Percentiles rank a stretch among this genome's conserved stretches.
Evolutionary conservation across 345 rosid genomes (phyloP).

Genomic region (Mallotus nudiflorus): DNA sequence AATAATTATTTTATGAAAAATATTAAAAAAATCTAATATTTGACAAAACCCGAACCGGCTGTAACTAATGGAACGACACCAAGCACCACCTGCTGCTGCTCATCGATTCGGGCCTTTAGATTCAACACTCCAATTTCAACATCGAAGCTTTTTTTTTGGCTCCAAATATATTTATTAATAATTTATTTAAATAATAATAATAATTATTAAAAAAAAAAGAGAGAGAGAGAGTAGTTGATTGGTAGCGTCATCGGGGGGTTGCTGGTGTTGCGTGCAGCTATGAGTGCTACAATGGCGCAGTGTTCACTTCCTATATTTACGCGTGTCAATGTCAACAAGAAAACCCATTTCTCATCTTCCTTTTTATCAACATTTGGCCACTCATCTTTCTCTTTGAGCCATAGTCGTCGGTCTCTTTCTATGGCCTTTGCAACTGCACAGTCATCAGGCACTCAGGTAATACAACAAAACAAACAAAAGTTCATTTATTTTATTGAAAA

Average conservation of each 20-base stretch:
- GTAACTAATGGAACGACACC: no score
- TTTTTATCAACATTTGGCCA: constrained; percentile 30
- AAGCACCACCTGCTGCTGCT: no score
- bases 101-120: no score
- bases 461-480: no score
- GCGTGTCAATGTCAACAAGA: constrained; percentile 31
- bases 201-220: constrained; percentile 4
- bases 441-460: constrained; percentile 55
- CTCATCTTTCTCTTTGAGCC: constrained; percentile 24
- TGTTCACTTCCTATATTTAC: constrained; percentile 24
- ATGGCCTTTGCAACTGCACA: constrained; percentile 73
- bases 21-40: no score
- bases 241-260: not conserved
- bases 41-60: no score
- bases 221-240: not conserved
- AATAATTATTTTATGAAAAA: no score
- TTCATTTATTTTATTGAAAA: not conserved
- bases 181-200: no score
- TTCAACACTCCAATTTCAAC: no score
- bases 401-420: constrained; percentile 28
- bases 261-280: not conserved
- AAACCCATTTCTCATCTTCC: constrained; percentile 24
- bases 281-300: constrained; percentile 33
- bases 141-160: no score
- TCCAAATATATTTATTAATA: no score